Conservation (phyloP, 2,329 filamentous ascomycete genomes). For the Venturia aucupariae region DNA sequence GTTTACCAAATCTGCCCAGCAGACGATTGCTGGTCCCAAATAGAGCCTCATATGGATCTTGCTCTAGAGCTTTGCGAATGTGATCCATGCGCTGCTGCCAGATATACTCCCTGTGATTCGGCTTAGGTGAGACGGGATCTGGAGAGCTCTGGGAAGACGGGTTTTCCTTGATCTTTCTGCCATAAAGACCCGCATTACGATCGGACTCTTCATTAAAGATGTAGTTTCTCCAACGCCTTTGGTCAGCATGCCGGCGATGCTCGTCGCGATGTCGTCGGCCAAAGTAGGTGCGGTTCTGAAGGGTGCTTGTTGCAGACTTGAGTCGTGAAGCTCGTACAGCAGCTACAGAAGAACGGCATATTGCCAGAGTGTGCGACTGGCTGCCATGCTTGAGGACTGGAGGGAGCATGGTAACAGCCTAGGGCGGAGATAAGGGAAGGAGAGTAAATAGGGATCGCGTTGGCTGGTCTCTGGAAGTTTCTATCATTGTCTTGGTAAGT, state of each 20-base stretch:
- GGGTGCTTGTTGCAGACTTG: background rate
- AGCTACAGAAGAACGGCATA: background rate
- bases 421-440: conserved; percentile 1
- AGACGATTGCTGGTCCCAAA: conserved; percentile 13
- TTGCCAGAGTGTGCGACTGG: background rate
- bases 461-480: background rate
- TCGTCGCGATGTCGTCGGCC: background rate
- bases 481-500: background rate
- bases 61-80: conserved; percentile 1
- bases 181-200: background rate
- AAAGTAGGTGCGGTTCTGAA: background rate
- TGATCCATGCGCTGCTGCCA: conserved; percentile 12
- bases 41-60: conserved; percentile 15
- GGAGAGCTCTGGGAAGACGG: background rate
- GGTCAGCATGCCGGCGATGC: background rate
- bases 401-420: conserved; percentile 1
- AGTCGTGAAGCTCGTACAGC: background rate
- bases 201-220: background rate
- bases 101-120: background rate
- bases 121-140: background rate
- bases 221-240: background rate
- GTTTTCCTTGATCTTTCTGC: background rate
- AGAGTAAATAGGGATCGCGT: background rate
- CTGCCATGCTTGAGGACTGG: background rate
- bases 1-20: conserved; percentile 9